Base-by-base conservation (phyloP, 495 filamentous ascomycete species). In the Barbatosphaeria neglecta region DNA sequence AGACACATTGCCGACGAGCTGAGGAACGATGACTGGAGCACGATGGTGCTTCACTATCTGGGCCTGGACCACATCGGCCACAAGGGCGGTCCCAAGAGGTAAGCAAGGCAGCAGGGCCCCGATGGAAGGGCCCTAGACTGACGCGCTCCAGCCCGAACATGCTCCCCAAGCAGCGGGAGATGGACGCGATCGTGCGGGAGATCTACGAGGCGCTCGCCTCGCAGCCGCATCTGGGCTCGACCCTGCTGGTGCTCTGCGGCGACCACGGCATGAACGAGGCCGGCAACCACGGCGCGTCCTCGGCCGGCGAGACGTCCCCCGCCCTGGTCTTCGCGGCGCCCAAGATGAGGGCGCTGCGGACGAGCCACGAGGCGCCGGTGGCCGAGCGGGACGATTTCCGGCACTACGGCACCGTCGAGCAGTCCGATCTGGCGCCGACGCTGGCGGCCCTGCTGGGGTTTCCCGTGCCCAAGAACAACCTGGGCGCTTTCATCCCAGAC, bases 191-290 rank as follows among this genome's bases (percentile, higher is more conserved):
- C 51, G 80, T 97, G 25, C 61, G 66, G 40, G 66, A 77, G 42
- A 83, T 97, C 27, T 96, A 86, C 54, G 70, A 71, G 18, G 83
- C 86, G 2, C 83, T 97, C 45, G 75, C 82, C 56, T 70, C 67
- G 1, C 58, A 86, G 35, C 51, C 68, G 4, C 83, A 94, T 62
- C 77, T 95, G 2, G 55, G 77, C 28, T 84, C 80, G 17, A 88
- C 90, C 3, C 70, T 97, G 15, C 75, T 99, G 43, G 77, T 99
- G 2, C 66, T 99, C 7, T 87, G 81, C 45, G 92, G 92, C 37
- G 92, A 99, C 58, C 92, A 99, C 60, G 92, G 92, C 17, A 99
- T 99, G 92, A 99, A 96, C 55, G 92, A 97, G 54, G 92, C 88
- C 31, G 92, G 92, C 3, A 97, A 97, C 56, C 92, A 99, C 61